Conservation (phyloP, 352 stramenopile species). For the Pythium dissotocum region DNA sequence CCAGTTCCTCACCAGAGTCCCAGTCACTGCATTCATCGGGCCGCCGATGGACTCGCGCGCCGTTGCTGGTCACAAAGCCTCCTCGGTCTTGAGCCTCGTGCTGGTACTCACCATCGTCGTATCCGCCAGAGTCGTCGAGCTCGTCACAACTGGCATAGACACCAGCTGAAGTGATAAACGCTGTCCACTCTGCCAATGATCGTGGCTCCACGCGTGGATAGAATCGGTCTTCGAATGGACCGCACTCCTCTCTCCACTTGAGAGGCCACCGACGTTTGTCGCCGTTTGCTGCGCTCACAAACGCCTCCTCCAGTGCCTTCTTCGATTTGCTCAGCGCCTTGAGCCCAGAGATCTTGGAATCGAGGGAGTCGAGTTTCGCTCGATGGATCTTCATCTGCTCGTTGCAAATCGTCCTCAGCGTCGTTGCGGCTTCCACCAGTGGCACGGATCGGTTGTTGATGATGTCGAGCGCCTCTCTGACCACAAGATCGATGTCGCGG, state of each 20-base stretch:
- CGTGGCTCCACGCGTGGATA: conserved; percentile 62
- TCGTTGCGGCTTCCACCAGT: conserved; percentile 67
- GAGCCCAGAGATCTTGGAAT: conserved; percentile 59
- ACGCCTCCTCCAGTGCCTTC: conserved; percentile 35
- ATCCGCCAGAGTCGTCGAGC: conserved; percentile 38
- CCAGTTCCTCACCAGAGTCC: neutral
- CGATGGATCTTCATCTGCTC: conserved; percentile 78
- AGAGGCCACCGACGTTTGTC: conserved; percentile 60
- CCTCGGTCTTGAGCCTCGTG: conserved; percentile 5
- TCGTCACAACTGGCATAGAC: conserved; percentile 66
- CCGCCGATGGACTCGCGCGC: conserved; percentile 20
- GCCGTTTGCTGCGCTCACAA: conserved; percentile 28
- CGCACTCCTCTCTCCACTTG: conserved; percentile 79
- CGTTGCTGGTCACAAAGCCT: neutral
- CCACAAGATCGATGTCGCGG: conserved; percentile 62
- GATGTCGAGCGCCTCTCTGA: conserved; percentile 61
- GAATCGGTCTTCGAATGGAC: conserved; percentile 60
- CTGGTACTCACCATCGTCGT: conserved; percentile 29
- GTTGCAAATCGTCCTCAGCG: conserved; percentile 70
- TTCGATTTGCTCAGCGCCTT: conserved; percentile 41
- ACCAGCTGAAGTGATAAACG: conserved; percentile 66
- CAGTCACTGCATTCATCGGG: neutral
- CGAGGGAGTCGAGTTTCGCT: conserved; percentile 57
- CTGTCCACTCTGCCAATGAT: conserved; percentile 75
- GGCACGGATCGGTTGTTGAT: conserved; percentile 60